Evolutionary conservation across 2,329 filamentous ascomycete genomes (phyloP).

Genomic region (Sordariomycetes sp.): DNA sequence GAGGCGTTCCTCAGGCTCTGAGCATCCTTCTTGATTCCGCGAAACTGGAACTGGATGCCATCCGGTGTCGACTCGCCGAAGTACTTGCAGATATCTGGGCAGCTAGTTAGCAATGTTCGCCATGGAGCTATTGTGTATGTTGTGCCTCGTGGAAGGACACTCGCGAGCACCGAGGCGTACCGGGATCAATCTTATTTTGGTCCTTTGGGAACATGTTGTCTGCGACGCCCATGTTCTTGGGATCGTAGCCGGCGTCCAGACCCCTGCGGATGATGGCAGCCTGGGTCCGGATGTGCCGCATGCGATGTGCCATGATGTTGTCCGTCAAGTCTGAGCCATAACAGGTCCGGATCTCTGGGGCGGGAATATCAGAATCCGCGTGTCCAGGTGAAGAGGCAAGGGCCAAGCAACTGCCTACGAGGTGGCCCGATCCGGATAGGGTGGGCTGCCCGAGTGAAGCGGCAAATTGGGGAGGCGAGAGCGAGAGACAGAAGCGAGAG

Average conservation of each 20-base stretch:
- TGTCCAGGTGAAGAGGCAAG: neutral
- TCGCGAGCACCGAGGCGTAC: neutral
- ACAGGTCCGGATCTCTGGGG: slow-evolving; percentile 29
- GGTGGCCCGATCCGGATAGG: neutral
- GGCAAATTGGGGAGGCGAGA: neutral
- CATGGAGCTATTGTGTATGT: neutral
- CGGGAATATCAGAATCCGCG: slow-evolving; percentile 4
- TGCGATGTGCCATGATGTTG: slow-evolving; percentile 35
- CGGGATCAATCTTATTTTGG: slow-evolving; percentile 20
- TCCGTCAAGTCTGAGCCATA: slow-evolving; percentile 36
- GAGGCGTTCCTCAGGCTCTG: slow-evolving; percentile 30
- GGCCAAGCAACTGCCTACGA: slow-evolving; percentile 4
- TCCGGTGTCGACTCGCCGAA: slow-evolving; percentile 44
- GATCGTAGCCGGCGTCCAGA: slow-evolving; percentile 22
- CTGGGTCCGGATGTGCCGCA: slow-evolving; percentile 31
- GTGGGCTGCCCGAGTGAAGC: neutral
- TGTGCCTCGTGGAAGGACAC: neutral
- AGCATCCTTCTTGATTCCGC: slow-evolving; percentile 38
- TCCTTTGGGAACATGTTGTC: slow-evolving; percentile 21
- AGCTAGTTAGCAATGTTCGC: neutral
- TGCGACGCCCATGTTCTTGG: slow-evolving; percentile 24
- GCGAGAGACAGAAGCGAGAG: neutral
- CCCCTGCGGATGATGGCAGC: slow-evolving; percentile 21
- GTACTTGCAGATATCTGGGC: slow-evolving; percentile 42
- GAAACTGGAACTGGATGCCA: slow-evolving; percentile 49